Base-by-base conservation (phyloP, 495 filamentous ascomycete species). In the Aspergillus baeticus region DNA sequence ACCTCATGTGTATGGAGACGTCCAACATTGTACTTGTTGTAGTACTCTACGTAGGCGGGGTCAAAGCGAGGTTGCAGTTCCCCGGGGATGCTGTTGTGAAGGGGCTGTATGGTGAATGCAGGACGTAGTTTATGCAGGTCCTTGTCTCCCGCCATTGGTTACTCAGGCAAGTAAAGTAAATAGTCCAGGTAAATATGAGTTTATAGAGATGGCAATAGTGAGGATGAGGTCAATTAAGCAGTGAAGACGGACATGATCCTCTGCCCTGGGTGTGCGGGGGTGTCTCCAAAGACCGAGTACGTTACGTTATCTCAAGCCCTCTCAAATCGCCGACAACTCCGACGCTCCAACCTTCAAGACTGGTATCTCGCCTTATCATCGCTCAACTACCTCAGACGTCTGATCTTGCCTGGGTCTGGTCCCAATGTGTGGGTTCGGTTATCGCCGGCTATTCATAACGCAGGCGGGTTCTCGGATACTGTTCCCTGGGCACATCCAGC, bases 1-100 rank as follows among this genome's bases (percentile, higher is more conserved):
- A 75, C 67, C 51, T 75, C 68, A 38, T 77, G 71, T 5, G 70
- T 69, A 60, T 75, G 68, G 13, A 77, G 61, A 38, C 76, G 61
- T 21, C 74, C 72, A n/a, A 62, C 64, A 51, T 72, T 68, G 66
- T 72, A 64, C 55, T 71, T 64, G 55, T 71, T 68, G 63, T 72
- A 71, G 58, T 73, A 59, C 36, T 68, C 64, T 10, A 72, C 65
- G 46, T 71, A 75, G 44, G 63, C 59, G 1, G 69, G 67, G 46
- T 75, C 70, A 55, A 68, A 71, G 5, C 69, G 62, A 31, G 63
- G 47, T 1, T 69, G 57, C 26, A 75, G 54, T 33, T 72, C 63
- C 4, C 50, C 35, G 4, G 70, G 70, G 6, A 73, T 72, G 58
- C 69, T 72, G 48, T 75, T 73, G 41, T 75, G 70, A 3, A 73